Conservation (phyloP, 768 basidiomycete genomes). For the Russula emetica region DNA sequence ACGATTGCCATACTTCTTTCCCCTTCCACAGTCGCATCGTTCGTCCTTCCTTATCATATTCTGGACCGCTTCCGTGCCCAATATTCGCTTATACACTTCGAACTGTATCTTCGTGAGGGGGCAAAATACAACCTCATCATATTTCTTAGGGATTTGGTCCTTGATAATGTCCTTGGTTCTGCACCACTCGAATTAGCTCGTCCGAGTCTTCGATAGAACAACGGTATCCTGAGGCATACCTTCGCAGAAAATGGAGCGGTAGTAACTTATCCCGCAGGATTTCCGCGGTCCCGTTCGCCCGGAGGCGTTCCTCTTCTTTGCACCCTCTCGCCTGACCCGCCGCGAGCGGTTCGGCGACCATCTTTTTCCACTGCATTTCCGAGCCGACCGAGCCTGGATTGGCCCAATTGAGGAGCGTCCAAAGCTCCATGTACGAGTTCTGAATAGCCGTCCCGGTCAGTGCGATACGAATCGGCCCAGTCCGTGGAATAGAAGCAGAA, state of each 20-base stretch:
- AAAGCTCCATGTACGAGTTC: constrained; percentile 86
- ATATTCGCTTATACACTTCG: constrained; percentile 64
- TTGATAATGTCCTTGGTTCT: constrained; percentile 76
- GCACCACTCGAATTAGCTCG: constrained; percentile 3
- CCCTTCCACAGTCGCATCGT: constrained; percentile 65
- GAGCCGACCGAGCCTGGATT: constrained; percentile 76
- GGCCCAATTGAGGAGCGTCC: constrained; percentile 92
- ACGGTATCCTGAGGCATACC: constrained; percentile 40
- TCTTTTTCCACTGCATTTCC: constrained; percentile 68
- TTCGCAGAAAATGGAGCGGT: constrained; percentile 78
- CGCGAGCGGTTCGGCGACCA: constrained; percentile 62
- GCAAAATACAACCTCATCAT: constrained; percentile 91
- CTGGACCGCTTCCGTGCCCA: constrained; percentile 61
- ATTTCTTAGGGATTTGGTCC: constrained; percentile 80
- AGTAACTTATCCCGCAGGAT: constrained; percentile 63
- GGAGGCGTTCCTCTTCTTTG: constrained; percentile 55
- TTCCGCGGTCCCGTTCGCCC: constrained; percentile 56
- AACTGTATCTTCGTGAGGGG: constrained; percentile 73
- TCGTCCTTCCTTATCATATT: constrained; percentile 70
- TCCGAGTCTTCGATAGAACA: background rate
- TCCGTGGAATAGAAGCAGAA: constrained; percentile 6
- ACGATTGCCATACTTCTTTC: constrained; percentile 43
- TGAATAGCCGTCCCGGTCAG: constrained; percentile 84
- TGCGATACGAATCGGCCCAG: constrained; percentile 57
- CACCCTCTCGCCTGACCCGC: constrained; percentile 64